phyloP scores from a whole-genome alignment of 306 rosid species.

The Vigna unguiculata region DNA sequence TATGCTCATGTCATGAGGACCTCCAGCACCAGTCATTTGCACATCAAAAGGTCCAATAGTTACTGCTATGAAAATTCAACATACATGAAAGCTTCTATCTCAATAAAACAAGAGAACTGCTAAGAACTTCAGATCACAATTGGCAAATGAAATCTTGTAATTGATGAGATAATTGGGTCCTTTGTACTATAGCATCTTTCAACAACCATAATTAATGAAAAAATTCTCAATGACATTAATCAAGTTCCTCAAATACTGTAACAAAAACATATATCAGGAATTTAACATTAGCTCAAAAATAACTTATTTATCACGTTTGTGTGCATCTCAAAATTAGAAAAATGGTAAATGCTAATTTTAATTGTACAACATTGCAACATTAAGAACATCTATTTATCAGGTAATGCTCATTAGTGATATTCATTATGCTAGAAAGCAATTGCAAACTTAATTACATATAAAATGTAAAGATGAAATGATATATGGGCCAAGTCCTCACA shows the following conservation, averaged over 20 bases:
- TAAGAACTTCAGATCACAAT: constrained; percentile 1
- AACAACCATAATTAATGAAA: neutral
- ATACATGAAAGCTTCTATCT: neutral
- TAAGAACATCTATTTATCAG: constrained; percentile 19
- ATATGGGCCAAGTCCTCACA: constrained; percentile 52
- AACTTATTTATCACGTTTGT: constrained; percentile 6
- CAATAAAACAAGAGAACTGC: neutral
- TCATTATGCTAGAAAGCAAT: constrained; percentile 23
- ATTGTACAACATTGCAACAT: constrained; percentile 13
- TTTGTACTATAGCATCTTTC: neutral
- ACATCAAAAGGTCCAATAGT: neutral
- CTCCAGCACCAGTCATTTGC: neutral
- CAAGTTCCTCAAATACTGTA: constrained; percentile 15
- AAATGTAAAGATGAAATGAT: constrained; percentile 4
- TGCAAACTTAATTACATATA: neutral
- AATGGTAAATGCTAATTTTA: neutral
- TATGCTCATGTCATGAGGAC: neutral
- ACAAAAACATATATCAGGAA: neutral
- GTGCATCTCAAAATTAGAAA: constrained; percentile 1
- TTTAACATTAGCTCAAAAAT: neutral
- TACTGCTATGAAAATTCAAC: neutral
- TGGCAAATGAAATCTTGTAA: neutral
- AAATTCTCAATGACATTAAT: neutral
- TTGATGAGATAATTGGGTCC: neutral
- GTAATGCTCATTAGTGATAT: neutral